Base-by-base conservation (phyloP, 2,329 filamentous ascomycete genomes). In the Aspergillus sp. region DNA sequence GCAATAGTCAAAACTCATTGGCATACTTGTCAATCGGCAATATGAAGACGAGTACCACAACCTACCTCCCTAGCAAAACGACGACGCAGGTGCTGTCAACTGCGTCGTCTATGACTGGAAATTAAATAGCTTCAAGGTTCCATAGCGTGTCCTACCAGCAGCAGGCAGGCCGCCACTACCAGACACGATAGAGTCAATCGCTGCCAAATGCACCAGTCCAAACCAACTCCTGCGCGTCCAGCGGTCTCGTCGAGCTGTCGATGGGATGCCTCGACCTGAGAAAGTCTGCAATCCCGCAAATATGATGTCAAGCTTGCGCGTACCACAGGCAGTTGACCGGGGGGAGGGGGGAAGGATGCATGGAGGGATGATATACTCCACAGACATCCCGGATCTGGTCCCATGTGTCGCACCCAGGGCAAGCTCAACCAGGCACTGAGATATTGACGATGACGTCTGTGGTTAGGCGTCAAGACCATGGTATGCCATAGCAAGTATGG, bases 281-380 rank as follows among this genome's bases (percentile, higher is more conserved):
- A 26, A 26, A 6, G 14, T 13, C 24, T 6, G 24, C 24, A 26
- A 26, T 5, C 24, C 24, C 14, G 24, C 24, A 12, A 13, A 26
- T 12, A 26, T 26, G 24, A 26, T 26, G 24, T 26, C 24, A 26
- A 12, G 24, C 24, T 26, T 26, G 24, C 24, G 24, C 24, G 11
- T 26, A 26, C 20, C 20, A 7, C 7, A 24, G n/a, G 20, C n/a
- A n/a, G n/a, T n/a, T n/a, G 20, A 24, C 20, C 7, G n/a, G 20
- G n/a, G 20, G n/a, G n/a, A n/a, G n/a, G 7, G 7, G 7, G 7
- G 20, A n/a, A 24, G 7, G 20, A n/a, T 24, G n/a, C n/a, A 24
- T 7, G 22, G 22, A n/a, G 22, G 22, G 8, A 24, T 24, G n/a
- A 2, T 8, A 24, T 8, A 24, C 2, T n/a, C 22, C 22, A 24